phyloP scores from a whole-genome alignment of 345 rosid genomes.

The Citrus inodora region DNA sequence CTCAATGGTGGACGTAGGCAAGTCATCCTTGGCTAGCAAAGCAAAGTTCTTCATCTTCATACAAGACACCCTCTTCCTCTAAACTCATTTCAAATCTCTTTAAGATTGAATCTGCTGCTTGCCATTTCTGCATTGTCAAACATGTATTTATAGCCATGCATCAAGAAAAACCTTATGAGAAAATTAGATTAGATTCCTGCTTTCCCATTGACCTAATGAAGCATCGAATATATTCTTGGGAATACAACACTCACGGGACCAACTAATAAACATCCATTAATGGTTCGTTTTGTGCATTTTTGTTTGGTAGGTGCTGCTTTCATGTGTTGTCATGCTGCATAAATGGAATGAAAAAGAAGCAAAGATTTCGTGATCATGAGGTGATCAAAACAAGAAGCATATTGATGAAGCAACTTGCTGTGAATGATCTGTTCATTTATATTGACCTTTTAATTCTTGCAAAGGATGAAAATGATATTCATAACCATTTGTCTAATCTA shows the following conservation, averaged over 20 bases:
- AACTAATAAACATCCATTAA: background rate
- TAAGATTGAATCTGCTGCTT: background rate
- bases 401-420: slow-evolving; percentile 11
- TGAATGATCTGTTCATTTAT: slow-evolving; percentile 11
- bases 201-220: background rate
- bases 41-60: slow-evolving; percentile 37
- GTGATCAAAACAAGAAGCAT: background rate
- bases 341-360: background rate
- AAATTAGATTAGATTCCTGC: background rate
- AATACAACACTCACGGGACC: background rate
- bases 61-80: slow-evolving; percentile 38
- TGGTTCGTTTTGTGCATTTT: too few relatives aligned
- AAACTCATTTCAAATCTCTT: background rate
- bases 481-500: background rate
- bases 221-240: slow-evolving; percentile 17
- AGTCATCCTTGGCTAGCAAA: slow-evolving; percentile 63
- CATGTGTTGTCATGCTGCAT: background rate
- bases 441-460: background rate
- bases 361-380: background rate
- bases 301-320: background rate
- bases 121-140: background rate
- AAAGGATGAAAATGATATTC: background rate
- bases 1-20: slow-evolving; percentile 30
- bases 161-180: background rate
- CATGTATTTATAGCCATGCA: slow-evolving; percentile 29